A percentile compares a stretch with the other conserved stretches of the same genome.
Evolutionary conservation across 176 grass and related monocot genomes (phyloP).

Genomic region (Oryza coarctata): DNA sequence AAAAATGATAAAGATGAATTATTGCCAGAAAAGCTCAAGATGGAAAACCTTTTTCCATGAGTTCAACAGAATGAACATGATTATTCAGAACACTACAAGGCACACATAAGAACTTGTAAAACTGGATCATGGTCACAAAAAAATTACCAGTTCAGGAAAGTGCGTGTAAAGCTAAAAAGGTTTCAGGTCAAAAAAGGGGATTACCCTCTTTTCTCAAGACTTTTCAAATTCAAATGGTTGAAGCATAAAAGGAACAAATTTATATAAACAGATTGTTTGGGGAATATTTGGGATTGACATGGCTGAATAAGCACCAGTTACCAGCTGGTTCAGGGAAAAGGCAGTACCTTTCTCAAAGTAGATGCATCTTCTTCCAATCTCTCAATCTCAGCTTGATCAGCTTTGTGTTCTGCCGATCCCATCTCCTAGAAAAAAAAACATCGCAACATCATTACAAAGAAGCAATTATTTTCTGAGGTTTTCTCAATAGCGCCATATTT

Average conservation of each 20-base stretch:
- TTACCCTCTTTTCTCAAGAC: background rate
- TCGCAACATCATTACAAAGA: background rate
- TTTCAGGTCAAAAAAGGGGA: background rate
- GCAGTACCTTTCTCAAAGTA: constrained; percentile 79
- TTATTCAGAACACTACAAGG: background rate
- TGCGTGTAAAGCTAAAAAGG: background rate
- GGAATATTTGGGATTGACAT: background rate
- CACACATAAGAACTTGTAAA: background rate
- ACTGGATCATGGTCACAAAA: background rate
- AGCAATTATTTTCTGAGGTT: background rate
- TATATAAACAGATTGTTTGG: background rate
- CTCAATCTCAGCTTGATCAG: constrained; percentile 62
- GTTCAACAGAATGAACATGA: background rate
- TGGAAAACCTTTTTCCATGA: background rate
- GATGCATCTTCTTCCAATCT: constrained; percentile 78
- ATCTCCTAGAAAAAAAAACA: constrained; percentile 47
- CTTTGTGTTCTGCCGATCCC: constrained; percentile 43
- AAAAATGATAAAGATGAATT: background rate
- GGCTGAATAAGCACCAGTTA: background rate
- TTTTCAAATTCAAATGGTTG: background rate
- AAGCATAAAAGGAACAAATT: background rate
- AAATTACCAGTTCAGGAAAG: no score
- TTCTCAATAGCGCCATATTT: background rate
- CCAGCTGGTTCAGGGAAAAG: background rate
- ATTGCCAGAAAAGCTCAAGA: background rate